Percentiles rank a stretch among this genome's conserved stretches.
These are phyloP conservation scores for Lactarius quietus DNA, from an alignment of 768 basidiomycete genomes.

Conservation along the genomic window DNA sequence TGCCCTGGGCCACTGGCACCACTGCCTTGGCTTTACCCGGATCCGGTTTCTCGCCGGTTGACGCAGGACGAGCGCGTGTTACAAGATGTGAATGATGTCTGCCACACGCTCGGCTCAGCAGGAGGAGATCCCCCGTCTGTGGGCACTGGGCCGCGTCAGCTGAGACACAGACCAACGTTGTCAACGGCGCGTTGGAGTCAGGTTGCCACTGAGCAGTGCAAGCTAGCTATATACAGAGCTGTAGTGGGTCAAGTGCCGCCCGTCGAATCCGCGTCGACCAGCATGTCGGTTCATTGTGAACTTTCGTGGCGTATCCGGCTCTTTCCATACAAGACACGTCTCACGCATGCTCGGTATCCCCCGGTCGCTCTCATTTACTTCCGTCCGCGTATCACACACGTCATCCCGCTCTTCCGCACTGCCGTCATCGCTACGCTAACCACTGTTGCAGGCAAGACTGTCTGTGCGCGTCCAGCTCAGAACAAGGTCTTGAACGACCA, in stretches of 20 bases:
- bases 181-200: background rate
- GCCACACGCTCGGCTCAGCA: background rate
- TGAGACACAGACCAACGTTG: background rate
- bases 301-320: background rate
- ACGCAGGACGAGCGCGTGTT: background rate
- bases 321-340: background rate
- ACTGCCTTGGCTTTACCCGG: conserved; percentile 4
- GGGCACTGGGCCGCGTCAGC: background rate
- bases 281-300: background rate
- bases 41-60: background rate
- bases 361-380: background rate
- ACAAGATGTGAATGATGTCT: background rate
- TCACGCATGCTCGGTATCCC: background rate
- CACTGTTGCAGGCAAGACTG: background rate
- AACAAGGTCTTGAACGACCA: background rate
- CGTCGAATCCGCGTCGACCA: background rate
- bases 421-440: background rate
- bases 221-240: background rate
- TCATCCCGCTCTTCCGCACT: background rate
- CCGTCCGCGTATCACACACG: background rate
- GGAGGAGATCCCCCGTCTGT: background rate
- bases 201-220: background rate
- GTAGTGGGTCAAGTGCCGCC: background rate
- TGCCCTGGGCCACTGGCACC: background rate
- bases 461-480: background rate